Conservation (phyloP, 768 basidiomycete genomes). For the Mrakia gelida region DNA sequence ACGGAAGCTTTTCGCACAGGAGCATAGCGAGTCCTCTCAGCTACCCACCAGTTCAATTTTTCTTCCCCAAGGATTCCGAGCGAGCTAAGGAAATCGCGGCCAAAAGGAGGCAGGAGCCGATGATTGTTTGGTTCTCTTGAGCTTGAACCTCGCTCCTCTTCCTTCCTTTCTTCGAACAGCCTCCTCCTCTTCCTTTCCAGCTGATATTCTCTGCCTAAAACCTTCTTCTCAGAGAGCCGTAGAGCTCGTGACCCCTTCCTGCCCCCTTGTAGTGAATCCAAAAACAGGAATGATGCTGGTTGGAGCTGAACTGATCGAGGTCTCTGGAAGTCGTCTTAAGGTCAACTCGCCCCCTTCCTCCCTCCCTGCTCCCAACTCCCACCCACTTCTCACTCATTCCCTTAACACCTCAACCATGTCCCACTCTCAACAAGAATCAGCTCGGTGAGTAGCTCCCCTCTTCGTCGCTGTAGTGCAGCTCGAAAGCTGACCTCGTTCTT, state of each 20-base stretch:
- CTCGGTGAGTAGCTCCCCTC: background rate
- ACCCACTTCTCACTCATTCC: background rate
- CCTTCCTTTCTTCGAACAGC: background rate
- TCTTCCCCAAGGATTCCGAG: no score
- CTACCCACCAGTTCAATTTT: no score
- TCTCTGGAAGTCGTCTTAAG: background rate
- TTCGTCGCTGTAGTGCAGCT: background rate
- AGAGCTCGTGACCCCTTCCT: no score
- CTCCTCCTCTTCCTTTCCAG: background rate
- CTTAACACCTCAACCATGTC: background rate
- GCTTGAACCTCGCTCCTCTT: no score
- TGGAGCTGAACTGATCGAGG: background rate
- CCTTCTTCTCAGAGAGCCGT: background rate
- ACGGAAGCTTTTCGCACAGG: no score
- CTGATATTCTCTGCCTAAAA: background rate
- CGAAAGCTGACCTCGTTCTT: background rate
- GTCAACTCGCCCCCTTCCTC: background rate
- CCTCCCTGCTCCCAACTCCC: background rate
- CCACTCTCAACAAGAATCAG: constrained; percentile 7
- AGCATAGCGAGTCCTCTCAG: no score
- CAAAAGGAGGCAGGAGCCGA: no score
- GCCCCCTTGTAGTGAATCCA: no score
- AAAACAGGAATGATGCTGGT: no score
- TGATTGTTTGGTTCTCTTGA: no score
- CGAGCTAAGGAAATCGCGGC: no score